These are phyloP conservation scores for Aspergillus alliaceus DNA, from an alignment of 2,329 filamentous ascomycete genomes.

Conservation along the genomic window DNA sequence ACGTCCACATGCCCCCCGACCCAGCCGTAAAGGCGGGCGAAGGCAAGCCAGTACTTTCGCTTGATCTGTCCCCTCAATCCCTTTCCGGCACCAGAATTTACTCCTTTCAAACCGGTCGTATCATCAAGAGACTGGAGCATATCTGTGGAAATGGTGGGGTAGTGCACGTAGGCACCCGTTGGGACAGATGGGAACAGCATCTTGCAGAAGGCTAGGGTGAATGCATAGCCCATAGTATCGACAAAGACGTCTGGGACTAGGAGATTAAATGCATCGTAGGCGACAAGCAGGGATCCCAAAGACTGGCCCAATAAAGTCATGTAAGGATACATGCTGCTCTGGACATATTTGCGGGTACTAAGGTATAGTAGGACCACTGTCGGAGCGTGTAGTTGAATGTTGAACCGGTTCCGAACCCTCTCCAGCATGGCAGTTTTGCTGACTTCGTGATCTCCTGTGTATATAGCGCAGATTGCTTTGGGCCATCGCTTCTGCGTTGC, in stretches of 20 bases:
- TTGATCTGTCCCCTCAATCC: slow-evolving; percentile 72
- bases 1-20: slow-evolving; percentile 84
- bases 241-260: slow-evolving; percentile 91
- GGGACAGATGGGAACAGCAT: slow-evolving; percentile 77
- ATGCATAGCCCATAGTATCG: slow-evolving; percentile 98
- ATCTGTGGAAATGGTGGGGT: slow-evolving; percentile 96
- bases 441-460: slow-evolving; percentile 91
- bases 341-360: slow-evolving; percentile 80
- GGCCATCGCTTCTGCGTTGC: slow-evolving; percentile 89
- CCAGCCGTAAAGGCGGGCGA: slow-evolving; percentile 78
- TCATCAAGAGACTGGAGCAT: slow-evolving; percentile 86
- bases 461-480: slow-evolving; percentile 83
- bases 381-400: slow-evolving; percentile 81
- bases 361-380: slow-evolving; percentile 88
- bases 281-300: slow-evolving; percentile 80
- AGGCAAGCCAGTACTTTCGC: slow-evolving; percentile 80
- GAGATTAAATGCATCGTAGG: slow-evolving; percentile 89
- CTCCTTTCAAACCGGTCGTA: slow-evolving; percentile 62
- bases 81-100: slow-evolving; percentile 79
- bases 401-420: slow-evolving; percentile 83
- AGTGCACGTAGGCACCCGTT: slow-evolving; percentile 93
- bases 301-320: slow-evolving; percentile 96
- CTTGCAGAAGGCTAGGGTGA: slow-evolving; percentile 78
- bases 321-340: slow-evolving; percentile 82
- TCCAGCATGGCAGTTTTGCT: slow-evolving; percentile 76